Base-by-base conservation (phyloP, 106 monocot species). In the Allium cepa region DNA sequence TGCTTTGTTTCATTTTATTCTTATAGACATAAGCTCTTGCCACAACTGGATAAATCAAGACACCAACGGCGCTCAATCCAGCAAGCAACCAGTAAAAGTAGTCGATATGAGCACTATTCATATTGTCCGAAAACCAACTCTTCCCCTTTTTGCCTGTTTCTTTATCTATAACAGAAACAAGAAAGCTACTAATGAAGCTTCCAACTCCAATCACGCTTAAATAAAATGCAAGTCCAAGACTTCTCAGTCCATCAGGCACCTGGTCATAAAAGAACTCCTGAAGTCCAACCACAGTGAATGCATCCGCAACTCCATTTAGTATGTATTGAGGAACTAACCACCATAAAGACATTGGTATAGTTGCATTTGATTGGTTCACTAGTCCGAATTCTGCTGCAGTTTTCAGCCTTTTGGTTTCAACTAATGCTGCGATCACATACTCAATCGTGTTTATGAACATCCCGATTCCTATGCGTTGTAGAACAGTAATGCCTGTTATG, bases 381-480 rank as follows among this genome's bases (percentile, higher is more conserved):
- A 78, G 68, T 62, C 78, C 73, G 26, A 56, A 73, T 8, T 73
- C 78, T 57, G 16, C 63, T 0, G 73, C 79, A 14, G 36, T 64
- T 50, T 57, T 57, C 14, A 79, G 61, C 62, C 79, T 79, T 57
- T 69, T 73, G 8, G 22, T 59, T 51, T 71, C 67, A 12, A 86
- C 79, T 8, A 76, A 26, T 36, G 79, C 79, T 17, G 86, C 79
- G 11, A 79, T 26, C 9, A 53, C 68, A 79, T 79, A 82, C 16
- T 73, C 26, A 12, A 71, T 28, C 3, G 69, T 46, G 2, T 81
- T 81, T 4, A 86, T 50, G 6, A 73, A 13, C 72, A 86, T 73
- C 8, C 86, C 86, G 8, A 72, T 56, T 10, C 86, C 82, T 47
- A 85, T 85, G 26, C 85, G 75, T 57, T 85, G 81, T 5, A 85